Percentiles rank a stretch among this genome's conserved stretches.
Conservation (phyloP, 257 asterid genomes). For the Plantago ovata region DNA sequence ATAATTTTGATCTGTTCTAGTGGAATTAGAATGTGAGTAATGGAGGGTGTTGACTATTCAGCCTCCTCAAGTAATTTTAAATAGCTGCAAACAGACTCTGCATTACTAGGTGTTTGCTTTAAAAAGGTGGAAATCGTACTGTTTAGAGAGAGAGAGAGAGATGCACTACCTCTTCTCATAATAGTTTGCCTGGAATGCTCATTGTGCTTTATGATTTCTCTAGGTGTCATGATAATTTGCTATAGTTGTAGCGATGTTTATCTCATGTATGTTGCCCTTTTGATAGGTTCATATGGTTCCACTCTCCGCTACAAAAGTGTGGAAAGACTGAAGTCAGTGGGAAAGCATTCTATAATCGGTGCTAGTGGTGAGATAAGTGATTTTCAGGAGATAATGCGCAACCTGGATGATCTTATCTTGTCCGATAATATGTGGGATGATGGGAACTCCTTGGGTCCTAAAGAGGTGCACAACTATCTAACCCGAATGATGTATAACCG, state of each 20-base stretch:
- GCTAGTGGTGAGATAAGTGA: slow-evolving; percentile 98
- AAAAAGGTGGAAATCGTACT: too few species aligned
- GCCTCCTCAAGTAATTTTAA: too few species aligned
- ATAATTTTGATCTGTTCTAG: too few species aligned
- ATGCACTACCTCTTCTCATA: too few species aligned
- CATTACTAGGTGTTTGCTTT: too few species aligned
- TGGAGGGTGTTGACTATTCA: too few species aligned
- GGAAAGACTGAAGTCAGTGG: slow-evolving; percentile 85
- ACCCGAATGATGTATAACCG: slow-evolving; percentile 91
- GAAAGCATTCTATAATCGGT: slow-evolving; percentile 92
- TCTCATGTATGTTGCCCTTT: slow-evolving; percentile 4
- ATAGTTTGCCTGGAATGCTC: too few species aligned
- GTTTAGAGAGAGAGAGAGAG: too few species aligned
- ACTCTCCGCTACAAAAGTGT: slow-evolving; percentile 93
- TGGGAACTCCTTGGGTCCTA: slow-evolving; percentile 96
- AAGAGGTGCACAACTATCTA: slow-evolving; percentile 88
- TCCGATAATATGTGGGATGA: slow-evolving; percentile 97
- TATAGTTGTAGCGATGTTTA: neutral
- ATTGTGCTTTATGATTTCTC: neutral
- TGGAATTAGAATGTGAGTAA: too few species aligned
- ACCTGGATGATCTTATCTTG: slow-evolving; percentile 77
- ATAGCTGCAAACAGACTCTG: too few species aligned
- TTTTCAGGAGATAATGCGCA: slow-evolving; percentile 85
- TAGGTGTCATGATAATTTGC: neutral
- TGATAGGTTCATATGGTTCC: slow-evolving; percentile 91